A percentile compares a stretch with the other conserved stretches of the same genome.
phyloP scores from a whole-genome alignment of 192 early-diverging fungal genomes.

The Entomortierella beljakovae region DNA sequence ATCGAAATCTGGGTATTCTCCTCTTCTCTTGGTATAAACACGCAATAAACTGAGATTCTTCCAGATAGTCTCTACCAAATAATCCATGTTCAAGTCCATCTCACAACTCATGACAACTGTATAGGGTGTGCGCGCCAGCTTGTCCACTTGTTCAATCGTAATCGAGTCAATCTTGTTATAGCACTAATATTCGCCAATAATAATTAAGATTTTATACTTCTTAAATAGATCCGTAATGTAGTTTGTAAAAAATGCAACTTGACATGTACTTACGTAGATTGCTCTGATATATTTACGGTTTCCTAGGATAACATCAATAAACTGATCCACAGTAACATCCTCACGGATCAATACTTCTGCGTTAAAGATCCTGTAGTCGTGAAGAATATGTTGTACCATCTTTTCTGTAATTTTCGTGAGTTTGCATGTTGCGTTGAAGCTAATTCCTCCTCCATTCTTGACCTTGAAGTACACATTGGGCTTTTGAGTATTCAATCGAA shows the following conservation, averaged over 20 bases:
- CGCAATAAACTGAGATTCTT: constrained; percentile 87
- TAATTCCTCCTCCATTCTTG: constrained; percentile 98
- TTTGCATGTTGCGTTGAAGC: constrained; percentile 92
- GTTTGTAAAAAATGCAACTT: not conserved
- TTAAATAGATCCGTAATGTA: no score
- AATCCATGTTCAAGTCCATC: constrained; percentile 91
- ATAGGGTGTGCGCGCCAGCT: constrained; percentile 88
- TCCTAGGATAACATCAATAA: constrained; percentile 98
- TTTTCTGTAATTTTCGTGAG: constrained; percentile 88
- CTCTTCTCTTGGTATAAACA: constrained; percentile 97
- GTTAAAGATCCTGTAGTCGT: constrained; percentile 98
- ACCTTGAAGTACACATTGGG: constrained; percentile 99
- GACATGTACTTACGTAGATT: constrained; percentile 76
- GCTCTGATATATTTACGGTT: constrained; percentile 98
- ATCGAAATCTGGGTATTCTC: constrained; percentile 94
- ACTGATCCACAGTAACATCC: constrained; percentile 96
- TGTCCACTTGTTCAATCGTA: constrained; percentile 94
- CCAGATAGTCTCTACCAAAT: constrained; percentile 93
- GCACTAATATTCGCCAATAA: constrained; percentile 48
- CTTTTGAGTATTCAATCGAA: constrained; percentile 85
- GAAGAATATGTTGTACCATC: constrained; percentile 94
- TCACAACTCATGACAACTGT: constrained; percentile 95
- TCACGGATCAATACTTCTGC: constrained; percentile 97
- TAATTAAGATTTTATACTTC: no score
- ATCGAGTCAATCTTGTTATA: constrained; percentile 99